phyloP scores from a whole-genome alignment of 768 basidiomycete species.

The Tremella yokohamensis region DNA sequence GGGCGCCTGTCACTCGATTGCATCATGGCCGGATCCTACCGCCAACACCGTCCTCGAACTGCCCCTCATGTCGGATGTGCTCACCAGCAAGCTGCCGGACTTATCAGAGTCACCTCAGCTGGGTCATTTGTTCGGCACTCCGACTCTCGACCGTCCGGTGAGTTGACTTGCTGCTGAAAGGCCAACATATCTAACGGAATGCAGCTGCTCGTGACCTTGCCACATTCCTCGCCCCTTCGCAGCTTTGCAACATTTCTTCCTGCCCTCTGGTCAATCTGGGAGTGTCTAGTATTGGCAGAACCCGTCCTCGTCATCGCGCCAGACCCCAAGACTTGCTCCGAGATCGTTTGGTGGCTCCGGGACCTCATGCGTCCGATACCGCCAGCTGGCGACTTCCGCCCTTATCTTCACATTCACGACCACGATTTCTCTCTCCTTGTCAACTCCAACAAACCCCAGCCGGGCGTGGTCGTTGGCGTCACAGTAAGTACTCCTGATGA shows the following conservation, averaged over 20 bases:
- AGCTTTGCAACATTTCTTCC: conserved; percentile 51
- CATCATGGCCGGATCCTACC: conserved; percentile 73
- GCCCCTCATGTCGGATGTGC: conserved; percentile 73
- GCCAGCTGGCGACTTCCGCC: conserved; percentile 76
- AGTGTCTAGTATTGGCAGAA: conserved; percentile 85
- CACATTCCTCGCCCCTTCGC: conserved; percentile 46
- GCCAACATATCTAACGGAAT: conserved; percentile 55
- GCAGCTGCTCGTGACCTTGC: conserved; percentile 49
- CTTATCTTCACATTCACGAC: conserved; percentile 96
- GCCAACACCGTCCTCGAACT: conserved; percentile 69
- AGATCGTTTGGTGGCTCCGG: conserved; percentile 86
- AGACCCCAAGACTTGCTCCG: conserved; percentile 71
- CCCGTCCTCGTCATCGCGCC: conserved; percentile 78
- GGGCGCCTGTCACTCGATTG: conserved; percentile 77
- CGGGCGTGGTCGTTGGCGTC: conserved; percentile 49
- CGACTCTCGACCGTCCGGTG: conserved; percentile 43
- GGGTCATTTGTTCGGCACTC: conserved; percentile 63
- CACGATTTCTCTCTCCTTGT: conserved; percentile 71
- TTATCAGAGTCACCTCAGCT: conserved; percentile 70
- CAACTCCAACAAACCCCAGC: conserved; percentile 61
- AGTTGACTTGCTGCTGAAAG: conserved; percentile 63
- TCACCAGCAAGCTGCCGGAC: conserved; percentile 69
- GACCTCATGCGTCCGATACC: conserved; percentile 84
- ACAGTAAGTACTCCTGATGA: conserved; percentile 31
- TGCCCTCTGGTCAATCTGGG: conserved; percentile 65